These are phyloP conservation scores for Aspergillus sp. DNA, from an alignment of 2,329 filamentous ascomycete species.

Conservation along the genomic window DNA sequence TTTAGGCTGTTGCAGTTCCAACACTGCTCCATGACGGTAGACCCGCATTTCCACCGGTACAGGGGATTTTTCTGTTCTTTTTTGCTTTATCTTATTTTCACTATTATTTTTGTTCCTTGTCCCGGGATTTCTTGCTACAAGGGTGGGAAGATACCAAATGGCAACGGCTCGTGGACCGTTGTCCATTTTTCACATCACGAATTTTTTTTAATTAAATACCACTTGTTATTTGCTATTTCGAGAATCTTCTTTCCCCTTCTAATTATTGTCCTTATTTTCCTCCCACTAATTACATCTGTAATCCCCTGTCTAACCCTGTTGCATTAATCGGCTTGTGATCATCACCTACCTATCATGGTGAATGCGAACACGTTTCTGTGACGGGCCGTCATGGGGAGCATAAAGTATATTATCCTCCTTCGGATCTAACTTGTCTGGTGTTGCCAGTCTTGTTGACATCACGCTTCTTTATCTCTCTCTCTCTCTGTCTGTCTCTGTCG, in stretches of 20 bases:
- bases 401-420: background rate
- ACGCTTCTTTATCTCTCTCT: no score
- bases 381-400: conserved; percentile 16
- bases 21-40: conserved; percentile 7
- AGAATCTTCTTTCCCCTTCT: background rate
- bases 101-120: background rate
- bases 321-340: conserved; percentile 23
- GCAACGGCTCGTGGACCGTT: background rate
- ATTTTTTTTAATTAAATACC: background rate
- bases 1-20: conserved; percentile 1
- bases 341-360: conserved; percentile 15
- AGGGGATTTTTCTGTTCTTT: background rate
- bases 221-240: background rate
- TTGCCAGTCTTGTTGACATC: background rate
- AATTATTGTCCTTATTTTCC: conserved; percentile 6
- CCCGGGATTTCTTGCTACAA: background rate
- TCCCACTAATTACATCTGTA: conserved; percentile 1
- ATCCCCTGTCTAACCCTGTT: conserved; percentile 19
- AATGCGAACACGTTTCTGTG: conserved; percentile 17
- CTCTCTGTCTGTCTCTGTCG: background rate
- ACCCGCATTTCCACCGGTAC: conserved; percentile 3
- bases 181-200: conserved; percentile 1
- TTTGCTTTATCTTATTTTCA: background rate
- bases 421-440: background rate
- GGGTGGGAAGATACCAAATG: background rate